Base-by-base conservation (phyloP, 2,329 filamentous ascomycete genomes). In the Aureobasidium zeae region DNA sequence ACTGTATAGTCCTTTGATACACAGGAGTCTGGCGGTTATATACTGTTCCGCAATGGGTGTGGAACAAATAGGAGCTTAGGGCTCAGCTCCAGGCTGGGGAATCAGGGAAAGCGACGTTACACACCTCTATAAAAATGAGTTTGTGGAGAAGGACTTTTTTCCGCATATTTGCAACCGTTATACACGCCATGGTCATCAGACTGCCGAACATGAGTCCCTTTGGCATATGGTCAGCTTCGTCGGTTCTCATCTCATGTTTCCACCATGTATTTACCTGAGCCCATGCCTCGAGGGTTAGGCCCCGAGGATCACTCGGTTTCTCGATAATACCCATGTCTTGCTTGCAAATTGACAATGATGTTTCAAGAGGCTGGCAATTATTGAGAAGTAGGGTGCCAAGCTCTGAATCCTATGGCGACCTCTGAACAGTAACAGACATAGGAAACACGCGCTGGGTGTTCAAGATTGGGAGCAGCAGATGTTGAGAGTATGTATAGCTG, bases 91-190 rank as follows among this genome's bases (percentile, higher is more conserved):
- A 19, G n/a, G 13, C 29, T 42, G 39, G 39, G 30, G 30, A 34
- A 43, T 2, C 24, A 13, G 38, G 39, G 22, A 21, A 20, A 28
- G 30, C 13, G 16, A 15, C 28, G 30, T 20, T 44, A 35, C 56
- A 35, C 54, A 68, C 67, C 57, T 70, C 67, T 33, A 70, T 54
- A n/a, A 71, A 54, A 56, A 72, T 71, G 34, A 72, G 57, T 53
- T 71, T 71, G 53, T 72, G 69, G 46, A 72, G 55, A 21, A 71
- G 51, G 8, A 70, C 65, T 28, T 62, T 59, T 50, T 60, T 57
- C 26, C 68, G 59, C 68, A 71, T 71, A 49, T 72, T 72, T 17
- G 67, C 63, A 20, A 71, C 53, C 13, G 68, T 67, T 31, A 71
- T 63, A 48, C 63, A 67, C 13, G 60, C 57, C 66, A 72, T 69